Base-by-base conservation (phyloP, 306 rosid species). In the Medicago lupulina region DNA sequence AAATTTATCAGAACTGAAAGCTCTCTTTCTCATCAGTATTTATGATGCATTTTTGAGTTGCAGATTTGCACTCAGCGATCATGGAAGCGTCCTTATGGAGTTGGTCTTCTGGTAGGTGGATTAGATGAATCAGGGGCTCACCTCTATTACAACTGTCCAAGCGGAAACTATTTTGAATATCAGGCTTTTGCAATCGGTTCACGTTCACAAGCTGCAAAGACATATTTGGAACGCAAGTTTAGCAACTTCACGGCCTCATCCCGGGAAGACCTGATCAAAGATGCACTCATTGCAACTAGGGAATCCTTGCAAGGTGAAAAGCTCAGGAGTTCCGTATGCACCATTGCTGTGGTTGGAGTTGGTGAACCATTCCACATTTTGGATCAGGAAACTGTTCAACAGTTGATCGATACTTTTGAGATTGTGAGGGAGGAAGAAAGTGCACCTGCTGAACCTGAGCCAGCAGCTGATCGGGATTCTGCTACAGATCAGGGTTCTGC, bases 171-270 rank as follows among this genome's bases (percentile, higher is more conserved):
- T 85, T 96, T 96, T 43, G 99, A 96, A 75, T 96, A 96, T 79
- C 98, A 96, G 83, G 98, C 98, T 50, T 96, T 96, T 76, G 99
- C 99, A 10, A 95, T 96, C 49, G 99, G 99, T 49, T 96, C 99
- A 73, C 97, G 99, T 71, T 96, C 99, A 54, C 99, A 96, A 88
- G 99, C 99, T 73, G 99, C 99, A 28, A 96, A 92, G 90, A 96
- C 99, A 17, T 96, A 90, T 80, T 85, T 96, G 88, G 99, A 96
- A 76, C 93, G 99, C 79, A 90, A 90, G 89, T 96, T 83, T 74
- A 81, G 50, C 51, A 90, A 84, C 80, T 92, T 95, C 81, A 36
- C 15, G 8, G 80, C 83, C 71, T 92, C 97, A 16, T 74, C 96
- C 3, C 69, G 91, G 79, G 97, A 92, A 53, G 97, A 96, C 5